Percentiles rank a stretch among this genome's conserved stretches.
Evolutionary conservation across 768 basidiomycete genomes (phyloP).

Genomic region (Leccinellum albellum): DNA sequence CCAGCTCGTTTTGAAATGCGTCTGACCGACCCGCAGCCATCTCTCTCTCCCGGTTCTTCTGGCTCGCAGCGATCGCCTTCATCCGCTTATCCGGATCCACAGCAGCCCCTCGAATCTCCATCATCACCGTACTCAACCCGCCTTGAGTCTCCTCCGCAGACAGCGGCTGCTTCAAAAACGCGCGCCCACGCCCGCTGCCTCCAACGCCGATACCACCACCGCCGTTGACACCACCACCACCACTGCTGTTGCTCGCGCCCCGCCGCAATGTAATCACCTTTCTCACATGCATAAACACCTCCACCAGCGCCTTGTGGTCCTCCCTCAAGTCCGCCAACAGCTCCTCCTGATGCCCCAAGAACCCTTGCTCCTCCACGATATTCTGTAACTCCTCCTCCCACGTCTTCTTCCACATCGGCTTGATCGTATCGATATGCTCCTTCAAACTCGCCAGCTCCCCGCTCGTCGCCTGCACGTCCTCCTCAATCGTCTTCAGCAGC

Average conservation of each 20-base stretch:
- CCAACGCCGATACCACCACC: slow-evolving; percentile 40
- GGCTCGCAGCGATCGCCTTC: slow-evolving; percentile 89
- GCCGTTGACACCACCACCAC: slow-evolving; percentile 16
- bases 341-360: slow-evolving; percentile 90
- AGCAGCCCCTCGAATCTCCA: slow-evolving; percentile 82
- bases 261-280: slow-evolving; percentile 72
- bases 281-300: slow-evolving; percentile 88
- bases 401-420: slow-evolving; percentile 98
- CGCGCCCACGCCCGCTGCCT: slow-evolving; percentile 38
- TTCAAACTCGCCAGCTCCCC: slow-evolving; percentile 72
- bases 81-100: slow-evolving; percentile 81
- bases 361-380: slow-evolving; percentile 95
- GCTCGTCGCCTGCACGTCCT: slow-evolving; percentile 63
- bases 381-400: slow-evolving; percentile 97
- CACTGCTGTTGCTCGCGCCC: background rate
- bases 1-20: slow-evolving; percentile 80
- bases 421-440: slow-evolving; percentile 83
- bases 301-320: slow-evolving; percentile 85
- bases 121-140: slow-evolving; percentile 75
- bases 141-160: slow-evolving; percentile 61
- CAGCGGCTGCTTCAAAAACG: slow-evolving; percentile 53
- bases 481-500: slow-evolving; percentile 66
- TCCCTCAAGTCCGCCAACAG: slow-evolving; percentile 84
- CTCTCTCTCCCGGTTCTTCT: slow-evolving; percentile 76
- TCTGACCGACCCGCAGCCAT: slow-evolving; percentile 60